A percentile compares a stretch with the other conserved stretches of the same genome.
phyloP scores from a whole-genome alignment of 2,329 filamentous ascomycete genomes.

The Fusarium sp. region DNA sequence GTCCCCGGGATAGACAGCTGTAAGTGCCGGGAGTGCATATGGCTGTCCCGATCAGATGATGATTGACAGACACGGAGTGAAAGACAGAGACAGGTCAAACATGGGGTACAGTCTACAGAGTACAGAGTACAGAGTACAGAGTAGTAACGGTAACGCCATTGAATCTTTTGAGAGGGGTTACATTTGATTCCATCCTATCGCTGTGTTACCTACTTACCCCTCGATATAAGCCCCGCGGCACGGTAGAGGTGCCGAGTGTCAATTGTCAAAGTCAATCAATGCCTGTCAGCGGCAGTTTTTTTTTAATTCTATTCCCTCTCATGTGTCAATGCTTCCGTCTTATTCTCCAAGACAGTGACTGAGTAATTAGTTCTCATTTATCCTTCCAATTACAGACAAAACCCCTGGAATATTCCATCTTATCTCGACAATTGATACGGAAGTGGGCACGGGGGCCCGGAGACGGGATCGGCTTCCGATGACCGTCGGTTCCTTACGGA shows the following conservation, averaged over 20 bases:
- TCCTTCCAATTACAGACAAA: not conserved
- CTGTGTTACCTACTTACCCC: constrained; percentile 18
- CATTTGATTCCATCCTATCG: constrained; percentile 3
- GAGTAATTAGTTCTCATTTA: constrained; percentile 1
- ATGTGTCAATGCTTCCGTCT: not conserved
- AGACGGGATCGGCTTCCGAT: constrained; percentile 33
- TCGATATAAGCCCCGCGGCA: constrained; percentile 6
- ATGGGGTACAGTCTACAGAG: not conserved
- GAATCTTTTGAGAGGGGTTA: constrained; percentile 9
- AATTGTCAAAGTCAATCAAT: not conserved
- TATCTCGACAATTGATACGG: constrained; percentile 5
- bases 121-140: no score
- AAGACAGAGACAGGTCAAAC: not conserved
- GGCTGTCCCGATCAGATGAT: constrained; percentile 41
- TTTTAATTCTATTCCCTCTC: not conserved
- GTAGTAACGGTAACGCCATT: not conserved
- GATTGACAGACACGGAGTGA: not conserved
- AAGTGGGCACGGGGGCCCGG: constrained; percentile 29
- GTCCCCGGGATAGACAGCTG: constrained; percentile 17
- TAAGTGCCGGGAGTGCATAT: constrained; percentile 16
- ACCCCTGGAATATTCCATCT: not conserved
- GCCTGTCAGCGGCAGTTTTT: not conserved
- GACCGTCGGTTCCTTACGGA: constrained; percentile 21
- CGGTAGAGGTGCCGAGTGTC: constrained; percentile 3
- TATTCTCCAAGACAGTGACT: no score